These are phyloP conservation scores for Fusarium burgessii DNA, from an alignment of 2,329 filamentous ascomycete species.

Conservation along the genomic window DNA sequence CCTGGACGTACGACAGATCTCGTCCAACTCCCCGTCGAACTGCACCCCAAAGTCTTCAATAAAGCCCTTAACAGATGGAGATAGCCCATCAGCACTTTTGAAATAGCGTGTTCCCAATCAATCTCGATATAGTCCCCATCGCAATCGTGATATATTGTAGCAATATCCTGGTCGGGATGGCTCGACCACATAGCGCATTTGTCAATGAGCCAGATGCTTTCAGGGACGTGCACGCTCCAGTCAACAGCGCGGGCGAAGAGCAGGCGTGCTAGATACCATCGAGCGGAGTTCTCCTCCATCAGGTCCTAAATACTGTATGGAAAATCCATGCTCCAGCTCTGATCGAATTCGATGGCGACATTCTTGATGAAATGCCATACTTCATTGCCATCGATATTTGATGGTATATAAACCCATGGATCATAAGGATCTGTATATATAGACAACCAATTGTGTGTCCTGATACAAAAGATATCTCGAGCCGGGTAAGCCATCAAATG, in stretches of 20 bases:
- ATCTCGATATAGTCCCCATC: constrained; percentile 9
- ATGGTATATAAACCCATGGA: background rate
- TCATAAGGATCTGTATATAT: background rate
- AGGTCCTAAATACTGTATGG: background rate
- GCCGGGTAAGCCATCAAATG: background rate
- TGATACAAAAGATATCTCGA: constrained; percentile 9
- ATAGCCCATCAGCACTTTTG: no score
- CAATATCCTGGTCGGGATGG: background rate
- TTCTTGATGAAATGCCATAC: background rate
- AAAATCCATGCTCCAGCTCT: background rate
- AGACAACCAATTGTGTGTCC: background rate
- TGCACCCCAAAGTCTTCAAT: background rate
- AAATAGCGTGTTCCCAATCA: background rate
- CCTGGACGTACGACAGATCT: no score
- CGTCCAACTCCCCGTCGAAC: background rate
- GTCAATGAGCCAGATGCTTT: constrained; percentile 4
- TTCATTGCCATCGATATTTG: background rate
- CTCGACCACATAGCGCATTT: background rate
- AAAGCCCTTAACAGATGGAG: background rate
- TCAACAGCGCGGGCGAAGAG: background rate
- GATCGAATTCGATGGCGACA: background rate
- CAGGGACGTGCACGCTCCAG: background rate
- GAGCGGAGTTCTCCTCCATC: background rate
- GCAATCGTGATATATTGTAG: background rate
- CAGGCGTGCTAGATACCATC: background rate